Evolutionary conservation across 2,329 filamentous ascomycete species (phyloP), one percentile per base, ranked within the genome.

Genomic region (Fusarium setosum): DNA sequence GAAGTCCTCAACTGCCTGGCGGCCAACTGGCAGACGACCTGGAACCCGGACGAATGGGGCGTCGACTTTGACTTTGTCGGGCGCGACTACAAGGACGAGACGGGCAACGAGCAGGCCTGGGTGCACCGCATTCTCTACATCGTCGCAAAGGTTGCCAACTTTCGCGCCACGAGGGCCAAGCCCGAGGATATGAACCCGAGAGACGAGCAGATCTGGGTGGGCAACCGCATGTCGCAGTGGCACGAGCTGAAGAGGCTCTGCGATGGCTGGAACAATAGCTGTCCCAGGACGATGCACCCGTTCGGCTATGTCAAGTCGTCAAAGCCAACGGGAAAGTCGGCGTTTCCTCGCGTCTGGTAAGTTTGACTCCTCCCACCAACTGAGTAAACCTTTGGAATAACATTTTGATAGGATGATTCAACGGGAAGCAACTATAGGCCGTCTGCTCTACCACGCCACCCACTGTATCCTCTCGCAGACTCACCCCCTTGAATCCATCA

Each of bases 21-120:
- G 67, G 93, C 93, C 77, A 94, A 95, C 74, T 97, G 92, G 91
- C 87, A 90, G 67, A 88, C 93, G 12, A 90, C 92, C 1, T 97
- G 94, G 93, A 89, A 97, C 53, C 94, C 94, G 1, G 93, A 97
- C 69, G 88, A 92, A 11, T 97, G 95, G 94, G 92, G 92, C 1
- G 83, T 97, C 17, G 90, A 97, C 71, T 88, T 96, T 83, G 86
- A 91, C 69, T 91, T 71, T 13, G 57, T 60, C 47, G 21, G 32
- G 4, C 44, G 56, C n/a, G 60, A 67, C 8, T 81, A 83, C 8
- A 82, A 85, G 41, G 83, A 83, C 6, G 81, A 86, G 56, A 80
- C 83, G 7, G 52, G 64, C 4, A 63, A 65, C 6, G 91, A 90
- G 11, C 93, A 97, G 72, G 74, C 90, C 10, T 97, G 95, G 94